phyloP scores from a whole-genome alignment of 192 early-diverging fungal genomes.

The Polychytrium aggregatum region DNA sequence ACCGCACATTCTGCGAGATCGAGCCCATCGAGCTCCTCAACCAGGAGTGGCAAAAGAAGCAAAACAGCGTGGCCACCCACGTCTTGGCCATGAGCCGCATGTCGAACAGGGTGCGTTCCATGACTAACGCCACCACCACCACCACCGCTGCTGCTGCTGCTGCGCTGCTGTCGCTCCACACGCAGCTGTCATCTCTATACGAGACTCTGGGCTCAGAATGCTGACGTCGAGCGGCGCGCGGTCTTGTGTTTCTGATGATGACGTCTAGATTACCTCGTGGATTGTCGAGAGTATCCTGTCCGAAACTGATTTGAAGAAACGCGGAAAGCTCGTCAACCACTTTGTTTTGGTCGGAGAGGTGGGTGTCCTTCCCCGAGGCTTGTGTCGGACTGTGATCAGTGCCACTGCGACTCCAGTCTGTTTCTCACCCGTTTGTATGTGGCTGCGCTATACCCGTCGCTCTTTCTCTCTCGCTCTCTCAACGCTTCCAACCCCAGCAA shows the following conservation, averaged over 20 bases:
- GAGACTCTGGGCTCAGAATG: not conserved
- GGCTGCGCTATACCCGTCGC: too few species aligned
- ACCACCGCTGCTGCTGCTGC: too few species aligned
- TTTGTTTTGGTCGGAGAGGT: constrained; percentile 61
- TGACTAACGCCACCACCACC: too few species aligned
- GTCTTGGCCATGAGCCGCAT: constrained; percentile 72
- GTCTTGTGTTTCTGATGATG: too few species aligned
- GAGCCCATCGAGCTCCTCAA: constrained; percentile 74
- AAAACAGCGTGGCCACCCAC: constrained; percentile 60
- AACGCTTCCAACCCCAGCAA: too few species aligned
- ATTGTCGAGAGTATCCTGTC: constrained; percentile 67
- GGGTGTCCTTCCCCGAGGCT: too few species aligned
- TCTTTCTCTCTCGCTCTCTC: too few species aligned
- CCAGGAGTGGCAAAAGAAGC: constrained; percentile 73
- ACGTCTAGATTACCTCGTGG: constrained; percentile 56
- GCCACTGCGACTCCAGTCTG: too few species aligned
- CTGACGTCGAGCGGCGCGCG: too few species aligned
- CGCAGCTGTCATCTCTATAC: constrained; percentile 1
- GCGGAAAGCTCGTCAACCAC: constrained; percentile 66
- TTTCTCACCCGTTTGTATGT: too few species aligned
- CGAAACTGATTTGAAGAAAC: constrained; percentile 70
- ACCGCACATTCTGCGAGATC: constrained; percentile 68
- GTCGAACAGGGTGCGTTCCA: constrained; percentile 61
- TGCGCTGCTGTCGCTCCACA: too few species aligned
- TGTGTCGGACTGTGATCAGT: too few species aligned